These are phyloP conservation scores for Exophiala alcalophila DNA, from an alignment of 2,329 filamentous ascomycete genomes.

Conservation along the genomic window DNA sequence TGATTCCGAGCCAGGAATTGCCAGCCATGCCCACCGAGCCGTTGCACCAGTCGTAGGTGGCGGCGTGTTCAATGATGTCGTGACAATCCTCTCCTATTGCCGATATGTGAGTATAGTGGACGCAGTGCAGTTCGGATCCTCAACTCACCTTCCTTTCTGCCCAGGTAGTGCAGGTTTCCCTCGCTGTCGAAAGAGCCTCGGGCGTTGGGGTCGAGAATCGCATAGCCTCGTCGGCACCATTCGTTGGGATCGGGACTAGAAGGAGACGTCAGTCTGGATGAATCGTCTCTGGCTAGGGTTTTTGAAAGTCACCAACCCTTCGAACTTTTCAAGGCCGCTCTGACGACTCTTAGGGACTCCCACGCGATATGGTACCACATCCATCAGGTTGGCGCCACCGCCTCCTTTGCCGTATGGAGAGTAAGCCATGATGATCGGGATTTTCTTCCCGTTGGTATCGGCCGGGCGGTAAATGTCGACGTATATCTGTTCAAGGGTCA, in stretches of 20 bases:
- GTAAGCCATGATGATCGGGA: constrained; percentile 33
- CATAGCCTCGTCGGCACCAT: constrained; percentile 33
- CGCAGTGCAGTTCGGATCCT: not conserved
- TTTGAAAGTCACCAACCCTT: constrained; percentile 18
- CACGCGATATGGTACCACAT: constrained; percentile 32
- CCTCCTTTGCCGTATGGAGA: constrained; percentile 35
- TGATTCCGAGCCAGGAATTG: constrained; percentile 44
- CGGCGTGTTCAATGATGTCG: constrained; percentile 45
- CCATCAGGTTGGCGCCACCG: constrained; percentile 20
- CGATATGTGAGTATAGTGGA: not conserved
- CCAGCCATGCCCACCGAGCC: constrained; percentile 45
- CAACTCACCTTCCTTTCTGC: constrained; percentile 38
- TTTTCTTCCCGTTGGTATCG: constrained; percentile 23
- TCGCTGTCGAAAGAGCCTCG: constrained; percentile 33
- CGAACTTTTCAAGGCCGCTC: constrained; percentile 28
- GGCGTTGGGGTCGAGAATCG: constrained; percentile 34
- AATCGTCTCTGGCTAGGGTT: not conserved
- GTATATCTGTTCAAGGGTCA: constrained; percentile 23
- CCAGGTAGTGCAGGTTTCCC: constrained; percentile 39
- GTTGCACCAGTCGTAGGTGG: constrained; percentile 45
- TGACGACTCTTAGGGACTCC: constrained; percentile 33
- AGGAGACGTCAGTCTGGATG: not conserved
- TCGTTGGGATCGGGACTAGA: constrained; percentile 33
- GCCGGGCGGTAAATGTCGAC: constrained; percentile 33
- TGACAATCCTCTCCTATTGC: constrained; percentile 43